Evolutionary conservation across 2,329 filamentous ascomycete genomes (phyloP).

Genomic region (Arachnomyces sp.): DNA sequence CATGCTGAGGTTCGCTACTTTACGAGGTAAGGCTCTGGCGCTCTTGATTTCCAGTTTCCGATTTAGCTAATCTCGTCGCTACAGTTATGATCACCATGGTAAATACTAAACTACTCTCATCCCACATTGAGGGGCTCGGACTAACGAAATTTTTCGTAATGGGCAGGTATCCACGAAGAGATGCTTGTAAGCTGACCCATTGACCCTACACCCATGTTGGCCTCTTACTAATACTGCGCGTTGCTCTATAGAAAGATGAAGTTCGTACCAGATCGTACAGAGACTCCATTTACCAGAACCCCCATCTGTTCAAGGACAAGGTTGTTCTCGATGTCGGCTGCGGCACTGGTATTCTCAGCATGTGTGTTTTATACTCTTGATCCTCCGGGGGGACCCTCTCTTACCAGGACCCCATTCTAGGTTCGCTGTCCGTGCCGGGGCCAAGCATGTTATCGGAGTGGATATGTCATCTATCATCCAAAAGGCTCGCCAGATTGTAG

Average conservation of each 20-base stretch:
- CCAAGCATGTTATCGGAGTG: constrained; percentile 96
- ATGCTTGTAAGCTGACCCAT: constrained; percentile 68
- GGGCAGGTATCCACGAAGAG: constrained; percentile 85
- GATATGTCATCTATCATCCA: constrained; percentile 99
- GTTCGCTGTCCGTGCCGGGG: constrained; percentile 93
- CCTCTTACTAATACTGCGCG: constrained; percentile 9
- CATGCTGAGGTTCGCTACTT: constrained; percentile 99
- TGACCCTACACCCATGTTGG: constrained; percentile 10
- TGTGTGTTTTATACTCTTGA: constrained; percentile 51
- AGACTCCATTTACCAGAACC: constrained; percentile 95
- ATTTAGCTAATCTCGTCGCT: constrained; percentile 13
- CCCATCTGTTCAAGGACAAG: constrained; percentile 85
- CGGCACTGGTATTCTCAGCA: constrained; percentile 95
- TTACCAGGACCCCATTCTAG: constrained; percentile 39
- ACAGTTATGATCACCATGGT: constrained; percentile 97
- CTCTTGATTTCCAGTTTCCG: neutral
- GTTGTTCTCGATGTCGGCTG: constrained; percentile 95
- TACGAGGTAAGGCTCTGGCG: constrained; percentile 61
- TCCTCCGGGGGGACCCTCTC: constrained; percentile 6
- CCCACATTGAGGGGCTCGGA: no score
- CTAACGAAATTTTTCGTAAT: constrained; percentile 24
- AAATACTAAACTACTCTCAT: constrained; percentile 30
- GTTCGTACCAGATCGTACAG: constrained; percentile 94
- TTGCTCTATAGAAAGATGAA: constrained; percentile 73
- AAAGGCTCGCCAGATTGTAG: constrained; percentile 93